Evolutionary conservation across 1,284 basidiomycete species (phyloP).

Genomic region (Sporisorium exsertum): DNA sequence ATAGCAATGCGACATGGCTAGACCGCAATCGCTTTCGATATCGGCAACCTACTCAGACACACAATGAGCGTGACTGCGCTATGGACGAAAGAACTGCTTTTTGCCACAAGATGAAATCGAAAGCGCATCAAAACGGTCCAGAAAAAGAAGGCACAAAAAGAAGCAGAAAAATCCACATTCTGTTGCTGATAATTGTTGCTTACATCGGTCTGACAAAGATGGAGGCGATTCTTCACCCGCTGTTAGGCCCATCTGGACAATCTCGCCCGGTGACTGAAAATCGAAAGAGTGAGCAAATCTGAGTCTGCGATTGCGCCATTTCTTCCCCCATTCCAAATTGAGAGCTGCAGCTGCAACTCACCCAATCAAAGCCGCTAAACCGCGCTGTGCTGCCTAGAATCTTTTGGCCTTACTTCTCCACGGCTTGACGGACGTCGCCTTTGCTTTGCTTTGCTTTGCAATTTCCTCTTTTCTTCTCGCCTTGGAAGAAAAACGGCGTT

Average conservation of each 20-base stretch:
- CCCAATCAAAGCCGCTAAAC: background rate
- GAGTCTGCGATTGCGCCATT: conserved; percentile 3
- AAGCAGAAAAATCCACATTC: background rate
- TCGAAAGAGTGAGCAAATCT: conserved; percentile 4
- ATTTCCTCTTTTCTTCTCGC: conserved; percentile 2
- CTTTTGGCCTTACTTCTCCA: too few species aligned
- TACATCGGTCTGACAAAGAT: background rate
- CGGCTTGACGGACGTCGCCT: too few species aligned
- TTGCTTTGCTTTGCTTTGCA: background rate
- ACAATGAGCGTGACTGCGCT: too few species aligned
- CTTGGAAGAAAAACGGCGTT: conserved; percentile 10
- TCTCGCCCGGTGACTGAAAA: background rate
- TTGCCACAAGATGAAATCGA: too few species aligned
- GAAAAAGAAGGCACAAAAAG: background rate
- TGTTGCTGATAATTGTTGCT: too few species aligned
- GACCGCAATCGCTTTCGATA: background rate
- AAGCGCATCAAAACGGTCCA: too few species aligned
- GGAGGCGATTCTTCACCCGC: too few species aligned
- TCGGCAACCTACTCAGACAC: background rate
- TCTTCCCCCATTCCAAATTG: background rate
- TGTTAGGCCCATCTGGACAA: background rate
- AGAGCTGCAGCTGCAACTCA: conserved; percentile 3
- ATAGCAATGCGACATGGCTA: background rate
- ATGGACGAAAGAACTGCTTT: too few species aligned
- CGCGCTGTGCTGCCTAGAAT: background rate